Evolutionary conservation across 1,284 basidiomycete genomes (phyloP).

Genomic region (Schizophyllum commune): DNA sequence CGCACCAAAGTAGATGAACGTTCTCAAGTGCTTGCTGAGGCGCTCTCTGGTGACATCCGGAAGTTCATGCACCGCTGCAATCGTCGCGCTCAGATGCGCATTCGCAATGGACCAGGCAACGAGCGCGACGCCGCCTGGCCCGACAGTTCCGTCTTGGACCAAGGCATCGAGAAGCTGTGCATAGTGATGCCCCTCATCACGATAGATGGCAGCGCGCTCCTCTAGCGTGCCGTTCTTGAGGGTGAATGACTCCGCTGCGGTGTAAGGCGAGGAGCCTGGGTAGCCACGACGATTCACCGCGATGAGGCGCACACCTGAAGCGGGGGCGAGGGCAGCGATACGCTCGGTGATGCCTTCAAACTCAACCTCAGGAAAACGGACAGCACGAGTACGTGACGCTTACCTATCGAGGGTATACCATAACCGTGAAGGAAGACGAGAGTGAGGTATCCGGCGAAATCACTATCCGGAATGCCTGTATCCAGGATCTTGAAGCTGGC

Average conservation of each 20-base stretch:
- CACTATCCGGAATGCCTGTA: neutral
- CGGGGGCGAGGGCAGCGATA: constrained; percentile 29
- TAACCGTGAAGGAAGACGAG: neutral
- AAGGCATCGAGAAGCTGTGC: neutral
- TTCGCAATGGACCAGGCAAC: constrained; percentile 31
- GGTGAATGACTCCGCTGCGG: constrained; percentile 13
- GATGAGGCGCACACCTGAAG: constrained; percentile 18
- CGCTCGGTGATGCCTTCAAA: constrained; percentile 28
- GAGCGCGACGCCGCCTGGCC: constrained; percentile 25
- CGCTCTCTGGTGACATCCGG: constrained; percentile 12
- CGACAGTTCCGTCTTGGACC: neutral
- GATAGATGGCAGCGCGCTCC: constrained; percentile 17
- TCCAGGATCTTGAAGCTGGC: neutral
- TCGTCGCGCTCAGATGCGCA: constrained; percentile 16
- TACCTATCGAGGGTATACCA: neutral
- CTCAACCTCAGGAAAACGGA: neutral
- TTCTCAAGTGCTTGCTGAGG: constrained; percentile 16
- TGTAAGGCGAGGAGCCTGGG: constrained; percentile 16
- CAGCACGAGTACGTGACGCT: neutral
- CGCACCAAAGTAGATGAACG: constrained; percentile 12
- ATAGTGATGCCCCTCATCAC: constrained; percentile 22
- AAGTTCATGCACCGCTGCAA: constrained; percentile 18
- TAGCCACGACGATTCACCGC: constrained; percentile 21
- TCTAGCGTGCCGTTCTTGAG: constrained; percentile 17
- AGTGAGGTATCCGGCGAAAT: neutral